These are phyloP conservation scores for Stephanodiscus minutulus DNA, from an alignment of 108 stramenopile species.

Conservation along the genomic window DNA sequence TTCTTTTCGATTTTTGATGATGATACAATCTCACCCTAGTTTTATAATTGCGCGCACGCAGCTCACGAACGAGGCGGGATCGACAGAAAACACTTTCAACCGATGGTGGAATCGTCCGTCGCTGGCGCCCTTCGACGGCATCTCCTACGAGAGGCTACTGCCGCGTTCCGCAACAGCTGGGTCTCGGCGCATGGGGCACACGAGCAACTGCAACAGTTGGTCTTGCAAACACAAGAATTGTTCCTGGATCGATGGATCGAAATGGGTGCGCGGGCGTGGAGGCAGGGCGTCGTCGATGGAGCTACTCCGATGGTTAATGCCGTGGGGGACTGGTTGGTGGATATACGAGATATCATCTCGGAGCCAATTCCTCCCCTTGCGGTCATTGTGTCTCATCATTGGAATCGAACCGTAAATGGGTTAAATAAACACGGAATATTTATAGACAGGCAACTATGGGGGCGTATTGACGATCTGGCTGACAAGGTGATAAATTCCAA, in stretches of 20 bases:
- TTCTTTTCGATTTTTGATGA: not conserved
- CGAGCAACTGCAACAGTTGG: conserved; percentile 25
- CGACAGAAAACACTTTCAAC: conserved; percentile 41
- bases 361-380: conserved; percentile 25
- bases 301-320: conserved; percentile 25
- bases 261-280: conserved; percentile 24
- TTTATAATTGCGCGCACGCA: not conserved
- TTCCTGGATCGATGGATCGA: conserved; percentile 40
- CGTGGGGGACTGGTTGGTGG: conserved; percentile 29
- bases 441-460: conserved; percentile 17
- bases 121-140: conserved; percentile 32
- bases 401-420: conserved; percentile 16
- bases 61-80: conserved; percentile 28
- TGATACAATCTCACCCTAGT: not conserved
- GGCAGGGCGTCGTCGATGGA: conserved; percentile 24
- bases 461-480: conserved; percentile 11
- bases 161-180: conserved; percentile 33
- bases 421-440: conserved; percentile 24
- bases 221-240: conserved; percentile 29
- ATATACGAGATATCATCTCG: conserved; percentile 22
- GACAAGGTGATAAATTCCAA: conserved; percentile 6
- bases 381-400: conserved; percentile 29
- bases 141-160: conserved; percentile 27
- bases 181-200: conserved; percentile 17
- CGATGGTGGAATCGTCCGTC: conserved; percentile 26